Evolutionary conservation across 2,329 filamentous ascomycete genomes (phyloP), one percentile per base, ranked within the genome.

Genomic region (Talaromyces sp.): DNA sequence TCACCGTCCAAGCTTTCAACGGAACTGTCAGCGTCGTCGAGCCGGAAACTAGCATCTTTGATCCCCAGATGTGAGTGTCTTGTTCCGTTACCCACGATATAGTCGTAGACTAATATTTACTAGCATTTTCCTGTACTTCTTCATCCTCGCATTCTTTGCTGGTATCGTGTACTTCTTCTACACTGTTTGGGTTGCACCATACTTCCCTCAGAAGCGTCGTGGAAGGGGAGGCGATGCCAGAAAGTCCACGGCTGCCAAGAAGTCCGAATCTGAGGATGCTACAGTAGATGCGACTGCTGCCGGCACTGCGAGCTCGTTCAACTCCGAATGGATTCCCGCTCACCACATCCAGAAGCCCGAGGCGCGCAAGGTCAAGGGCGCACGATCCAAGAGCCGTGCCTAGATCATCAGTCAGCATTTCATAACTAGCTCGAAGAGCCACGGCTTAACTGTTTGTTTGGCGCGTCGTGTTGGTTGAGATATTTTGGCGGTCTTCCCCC

Each of bases 71-170:
- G 93, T 97, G 82, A 77, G 88, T 77, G 48, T 51, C 31, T 24
- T 24, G 19, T 46, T 19, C n/a, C 17, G 6, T 29, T 14, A 17
- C 2, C 46, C 7, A 11, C 26, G 21, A 56, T 3, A 26, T 48
- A 21, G 31, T 35, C 31, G 17, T 19, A 56, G 26, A 31, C 63
- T 60, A 59, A 70, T 63, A 63, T 10, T 31, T 29, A 62, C 21
- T 64, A 97, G 94, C 74, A 91, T 97, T 80, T 99, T 99, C 87
- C 87, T 99, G 64, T 97, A 97, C 82, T 83, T 96, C 74, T 88
- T 97, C 81, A 89, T 99, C 68, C 81, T 88, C 58, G 87, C 83
- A 63, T 85, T 83, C 64, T 95, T 96, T 74, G 86, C 79, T 65
- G 92, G 89, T 64, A 91, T 88, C 58, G 85, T 89, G 74, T 97